phyloP scores from a whole-genome alignment of 1,284 basidiomycete species.

The Cryptococcus amylolentus region DNA sequence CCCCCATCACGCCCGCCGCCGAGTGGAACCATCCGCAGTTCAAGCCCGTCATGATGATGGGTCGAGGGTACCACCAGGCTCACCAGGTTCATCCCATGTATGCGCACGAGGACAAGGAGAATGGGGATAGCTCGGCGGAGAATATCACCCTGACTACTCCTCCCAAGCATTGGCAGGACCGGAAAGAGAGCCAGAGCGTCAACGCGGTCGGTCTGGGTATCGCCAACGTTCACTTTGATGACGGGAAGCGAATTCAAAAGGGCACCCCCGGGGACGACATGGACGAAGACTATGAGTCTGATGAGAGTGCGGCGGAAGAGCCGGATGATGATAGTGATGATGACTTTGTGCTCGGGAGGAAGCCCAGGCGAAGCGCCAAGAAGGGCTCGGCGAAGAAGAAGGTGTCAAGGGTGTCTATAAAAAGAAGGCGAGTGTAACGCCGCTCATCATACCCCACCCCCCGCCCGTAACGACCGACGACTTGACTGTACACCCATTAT shows the following conservation, averaged over 20 bases:
- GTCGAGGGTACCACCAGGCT: constrained; percentile 3
- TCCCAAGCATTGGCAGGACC: constrained; percentile 16
- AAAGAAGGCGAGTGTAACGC: neutral
- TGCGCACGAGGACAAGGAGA: constrained; percentile 2
- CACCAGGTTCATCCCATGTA: too few species aligned
- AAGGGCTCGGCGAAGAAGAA: constrained; percentile 3
- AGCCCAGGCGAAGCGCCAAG: constrained; percentile 15
- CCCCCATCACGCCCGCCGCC: constrained; percentile 19
- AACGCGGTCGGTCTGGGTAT: constrained; percentile 39
- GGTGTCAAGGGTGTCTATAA: neutral
- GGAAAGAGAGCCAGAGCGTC: constrained; percentile 16
- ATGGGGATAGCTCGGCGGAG: constrained; percentile 15
- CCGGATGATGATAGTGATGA: constrained; percentile 30
- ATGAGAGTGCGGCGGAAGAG: constrained; percentile 1
- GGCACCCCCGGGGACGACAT: constrained; percentile 14
- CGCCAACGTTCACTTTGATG: constrained; percentile 38
- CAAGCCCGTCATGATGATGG: constrained; percentile 10
- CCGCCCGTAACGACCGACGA: too few species aligned
- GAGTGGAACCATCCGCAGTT: constrained; percentile 10
- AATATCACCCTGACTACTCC: constrained; percentile 34
- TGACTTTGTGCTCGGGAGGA: constrained; percentile 28
- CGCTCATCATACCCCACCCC: too few species aligned
- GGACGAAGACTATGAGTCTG: constrained; percentile 8
- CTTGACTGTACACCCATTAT: too few species aligned
- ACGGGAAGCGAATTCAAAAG: constrained; percentile 9